phyloP scores from a whole-genome alignment of 805 yeast genomes.

The Schwanniomyces vanrijiae region DNA sequence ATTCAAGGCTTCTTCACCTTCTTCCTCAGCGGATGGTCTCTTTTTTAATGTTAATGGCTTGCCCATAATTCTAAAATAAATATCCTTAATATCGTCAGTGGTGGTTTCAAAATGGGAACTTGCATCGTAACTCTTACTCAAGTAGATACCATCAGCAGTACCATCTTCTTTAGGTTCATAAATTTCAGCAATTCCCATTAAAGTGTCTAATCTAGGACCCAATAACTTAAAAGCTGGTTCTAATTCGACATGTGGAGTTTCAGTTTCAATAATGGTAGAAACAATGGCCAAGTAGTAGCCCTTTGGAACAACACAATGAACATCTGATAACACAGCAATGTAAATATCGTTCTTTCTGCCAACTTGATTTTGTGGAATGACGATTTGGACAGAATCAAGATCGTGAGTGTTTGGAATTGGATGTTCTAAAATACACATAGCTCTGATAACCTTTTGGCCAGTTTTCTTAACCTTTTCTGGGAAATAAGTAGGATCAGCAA shows the following conservation, averaged over 20 bases:
- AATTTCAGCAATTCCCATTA: conserved; percentile 91
- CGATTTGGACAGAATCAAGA: conserved; percentile 87
- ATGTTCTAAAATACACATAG: conserved; percentile 86
- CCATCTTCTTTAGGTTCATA: conserved; percentile 90
- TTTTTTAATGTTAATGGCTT: conserved; percentile 85
- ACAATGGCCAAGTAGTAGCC: conserved; percentile 91
- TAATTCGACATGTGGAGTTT: conserved; percentile 85
- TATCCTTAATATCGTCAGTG: conserved; percentile 95
- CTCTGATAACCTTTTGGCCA: conserved; percentile 75
- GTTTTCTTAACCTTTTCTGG: conserved; percentile 76
- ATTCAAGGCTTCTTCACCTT: conserved; percentile 50
- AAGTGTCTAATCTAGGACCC: conserved; percentile 76
- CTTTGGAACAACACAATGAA: conserved; percentile 86
- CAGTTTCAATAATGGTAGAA: conserved; percentile 92
- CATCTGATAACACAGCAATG: conserved; percentile 83
- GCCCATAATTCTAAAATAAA: conserved; percentile 89
- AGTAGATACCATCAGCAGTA: conserved; percentile 68
- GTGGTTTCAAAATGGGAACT: conserved; percentile 94
- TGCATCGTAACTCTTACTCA: conserved; percentile 90
- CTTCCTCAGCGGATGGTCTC: conserved; percentile 68
- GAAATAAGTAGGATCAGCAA: conserved; percentile 98
- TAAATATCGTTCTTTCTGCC: conserved; percentile 92
- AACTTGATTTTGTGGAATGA: conserved; percentile 95
- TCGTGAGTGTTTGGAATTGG: conserved; percentile 81
- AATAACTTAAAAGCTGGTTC: conserved; percentile 91